Evolutionary conservation across 1,284 basidiomycete genomes (phyloP).

Genomic region (Ustanciosporium gigantosporum): DNA sequence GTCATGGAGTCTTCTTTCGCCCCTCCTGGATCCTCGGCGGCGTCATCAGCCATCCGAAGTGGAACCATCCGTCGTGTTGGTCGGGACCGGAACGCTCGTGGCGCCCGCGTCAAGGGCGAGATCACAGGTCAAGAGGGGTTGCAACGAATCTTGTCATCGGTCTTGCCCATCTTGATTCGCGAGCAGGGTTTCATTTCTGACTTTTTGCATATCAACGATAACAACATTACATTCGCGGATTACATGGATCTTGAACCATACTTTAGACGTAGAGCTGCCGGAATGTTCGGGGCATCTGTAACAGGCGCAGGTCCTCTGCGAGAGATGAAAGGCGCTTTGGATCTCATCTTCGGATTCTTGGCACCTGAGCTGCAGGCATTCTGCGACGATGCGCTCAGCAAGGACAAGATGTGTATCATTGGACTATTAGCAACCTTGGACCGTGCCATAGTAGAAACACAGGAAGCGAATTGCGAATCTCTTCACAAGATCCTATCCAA

Average conservation of each 20-base stretch:
- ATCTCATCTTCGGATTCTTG: conserved; percentile 91
- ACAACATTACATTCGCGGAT: conserved; percentile 84
- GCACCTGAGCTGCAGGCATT: conserved; percentile 80
- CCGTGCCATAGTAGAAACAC: conserved; percentile 75
- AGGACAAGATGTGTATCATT: conserved; percentile 80
- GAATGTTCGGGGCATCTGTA: conserved; percentile 34
- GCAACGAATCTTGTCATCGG: conserved; percentile 73
- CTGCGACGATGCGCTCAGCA: conserved; percentile 76
- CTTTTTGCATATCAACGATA: conserved; percentile 83
- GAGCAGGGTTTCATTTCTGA: conserved; percentile 89
- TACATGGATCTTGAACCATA: conserved; percentile 93
- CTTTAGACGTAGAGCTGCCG: conserved; percentile 83
- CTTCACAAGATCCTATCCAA: conserved; percentile 76
- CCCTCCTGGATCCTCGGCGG: conserved; percentile 3
- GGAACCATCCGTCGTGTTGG: conserved; percentile 35
- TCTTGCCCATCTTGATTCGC: conserved; percentile 75
- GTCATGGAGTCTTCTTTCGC: conserved; percentile 30
- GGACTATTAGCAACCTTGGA: conserved; percentile 82
- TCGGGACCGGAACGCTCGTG: conserved; percentile 19
- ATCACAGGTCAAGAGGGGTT: conserved; percentile 68
- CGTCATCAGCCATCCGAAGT: conserved; percentile 27
- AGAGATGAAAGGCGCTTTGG: conserved; percentile 70
- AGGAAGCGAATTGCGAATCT: conserved; percentile 77
- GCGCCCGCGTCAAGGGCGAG: conserved; percentile 10
- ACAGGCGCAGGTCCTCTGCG: conserved; percentile 27